These are phyloP conservation scores for Diaporthe destruens DNA, from an alignment of 2,329 filamentous ascomycete genomes.

Conservation along the genomic window DNA sequence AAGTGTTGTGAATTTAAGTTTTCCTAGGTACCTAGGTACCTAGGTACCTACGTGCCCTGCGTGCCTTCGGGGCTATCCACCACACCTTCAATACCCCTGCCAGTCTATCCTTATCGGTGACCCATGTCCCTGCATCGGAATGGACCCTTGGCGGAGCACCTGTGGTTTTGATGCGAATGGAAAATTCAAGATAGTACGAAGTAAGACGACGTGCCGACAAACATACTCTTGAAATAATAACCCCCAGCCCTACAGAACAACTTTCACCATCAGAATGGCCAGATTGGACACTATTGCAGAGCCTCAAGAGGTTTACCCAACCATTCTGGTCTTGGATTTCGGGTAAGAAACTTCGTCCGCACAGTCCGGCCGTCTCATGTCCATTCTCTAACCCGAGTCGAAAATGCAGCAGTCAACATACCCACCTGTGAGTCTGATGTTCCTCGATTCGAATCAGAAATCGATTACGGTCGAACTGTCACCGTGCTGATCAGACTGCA, in stretches of 20 bases:
- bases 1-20: no score
- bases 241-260: background rate
- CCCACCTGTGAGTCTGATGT: slow-evolving; percentile 40
- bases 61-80: background rate
- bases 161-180: slow-evolving; percentile 33
- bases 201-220: slow-evolving; percentile 31
- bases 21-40: background rate
- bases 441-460: background rate
- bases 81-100: slow-evolving; percentile 41
- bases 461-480: background rate
- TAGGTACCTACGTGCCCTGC: no score
- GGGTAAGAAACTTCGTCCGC: slow-evolving; percentile 74
- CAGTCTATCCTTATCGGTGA: slow-evolving; percentile 33
- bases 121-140: slow-evolving; percentile 34
- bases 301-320: slow-evolving; percentile 58
- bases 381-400: slow-evolving; percentile 4
- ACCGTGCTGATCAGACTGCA: background rate
- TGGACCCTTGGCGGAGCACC: slow-evolving; percentile 20
- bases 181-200: slow-evolving; percentile 22
- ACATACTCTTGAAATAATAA: background rate
- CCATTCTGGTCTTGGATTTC: slow-evolving; percentile 80
- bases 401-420: slow-evolving; percentile 40
- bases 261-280: slow-evolving; percentile 34
- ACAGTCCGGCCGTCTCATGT: background rate
- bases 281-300: slow-evolving; percentile 39